Base-by-base conservation (phyloP, 352 stramenopile species). In the Thraustochytrium sp. region DNA sequence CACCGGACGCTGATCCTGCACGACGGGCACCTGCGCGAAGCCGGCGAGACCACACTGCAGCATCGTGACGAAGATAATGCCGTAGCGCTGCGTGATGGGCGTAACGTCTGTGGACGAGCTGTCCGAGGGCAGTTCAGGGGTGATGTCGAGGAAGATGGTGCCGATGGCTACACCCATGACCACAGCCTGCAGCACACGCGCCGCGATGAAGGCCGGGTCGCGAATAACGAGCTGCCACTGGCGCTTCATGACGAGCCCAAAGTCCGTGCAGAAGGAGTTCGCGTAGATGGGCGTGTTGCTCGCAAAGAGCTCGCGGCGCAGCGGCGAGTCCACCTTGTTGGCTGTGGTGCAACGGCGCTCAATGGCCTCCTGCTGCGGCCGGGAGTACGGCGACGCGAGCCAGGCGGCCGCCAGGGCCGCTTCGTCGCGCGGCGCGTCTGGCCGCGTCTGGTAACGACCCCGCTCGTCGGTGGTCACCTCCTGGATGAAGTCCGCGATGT, bases 401-500 rank as follows among this genome's bases (percentile, higher is more conserved):
- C 55, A 84, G 40, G 55, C 59, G 40, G 11, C 16, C 36, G 59
- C 59, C 59, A 72, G 42, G 23, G 42, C 13, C 40, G 26, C 46
- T 31, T 31, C 44, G 72, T 62, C 65, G 36, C 16, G 63, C 46
- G 72, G 83, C 34, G 72, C 56, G 1, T 85, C 59, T 5, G 34
- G 16, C 13, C 40, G 34, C 59, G 40, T 36, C n/a, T 42, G 48
- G 38, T 72, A 80, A 18, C n/a, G 3, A 18, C 23, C 34, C 21
- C 68, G 46, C 49, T 21, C 40, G 23, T 63, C 23, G 9, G 89
- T 93, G 23, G 92, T 90, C 31, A 95, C 84, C 36, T 92, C 90
- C 62, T 94, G 84, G 53, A 98, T 85, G 86, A 95, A 98, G 86
- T 98, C 94, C 37, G 93, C 93, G 26, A 93, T 85, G 85, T 97